phyloP scores from a whole-genome alignment of 2,329 filamentous ascomycete species.

The Onygena corvina region DNA sequence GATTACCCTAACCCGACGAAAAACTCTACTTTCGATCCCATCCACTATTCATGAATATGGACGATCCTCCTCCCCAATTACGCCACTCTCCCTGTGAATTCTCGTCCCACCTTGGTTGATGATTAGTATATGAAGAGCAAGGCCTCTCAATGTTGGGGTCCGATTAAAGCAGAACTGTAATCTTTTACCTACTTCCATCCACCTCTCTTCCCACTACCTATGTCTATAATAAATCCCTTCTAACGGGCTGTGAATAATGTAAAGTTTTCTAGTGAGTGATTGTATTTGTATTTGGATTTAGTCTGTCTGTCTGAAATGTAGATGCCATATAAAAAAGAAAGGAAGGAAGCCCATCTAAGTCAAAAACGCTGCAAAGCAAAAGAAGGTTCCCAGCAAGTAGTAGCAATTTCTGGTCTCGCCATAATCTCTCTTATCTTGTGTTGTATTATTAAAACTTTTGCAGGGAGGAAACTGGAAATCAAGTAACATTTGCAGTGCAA shows the following conservation, averaged over 20 bases:
- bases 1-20: not conserved
- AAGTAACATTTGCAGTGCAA: not conserved
- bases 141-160: not conserved
- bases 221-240: not conserved
- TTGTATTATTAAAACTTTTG: conserved; percentile 6
- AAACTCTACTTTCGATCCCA: not conserved
- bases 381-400: not conserved
- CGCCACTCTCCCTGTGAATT: not conserved
- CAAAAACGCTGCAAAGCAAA: not conserved
- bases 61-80: not conserved
- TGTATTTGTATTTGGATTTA: not conserved
- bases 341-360: not conserved
- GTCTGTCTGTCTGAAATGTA: conserved; percentile 5
- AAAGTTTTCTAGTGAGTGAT: not conserved
- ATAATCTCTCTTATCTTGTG: conserved; percentile 4
- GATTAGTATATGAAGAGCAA: not conserved
- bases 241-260: conserved; percentile 1
- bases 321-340: not conserved
- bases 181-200: not conserved
- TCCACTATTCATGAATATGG: not conserved
- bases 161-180: not conserved
- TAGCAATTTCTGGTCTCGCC: conserved; percentile 7
- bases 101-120: not conserved
- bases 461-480: not conserved
- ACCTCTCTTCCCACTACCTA: not conserved